phyloP scores from a whole-genome alignment of 805 yeast genomes.

The Lipomyces anomalus region DNA sequence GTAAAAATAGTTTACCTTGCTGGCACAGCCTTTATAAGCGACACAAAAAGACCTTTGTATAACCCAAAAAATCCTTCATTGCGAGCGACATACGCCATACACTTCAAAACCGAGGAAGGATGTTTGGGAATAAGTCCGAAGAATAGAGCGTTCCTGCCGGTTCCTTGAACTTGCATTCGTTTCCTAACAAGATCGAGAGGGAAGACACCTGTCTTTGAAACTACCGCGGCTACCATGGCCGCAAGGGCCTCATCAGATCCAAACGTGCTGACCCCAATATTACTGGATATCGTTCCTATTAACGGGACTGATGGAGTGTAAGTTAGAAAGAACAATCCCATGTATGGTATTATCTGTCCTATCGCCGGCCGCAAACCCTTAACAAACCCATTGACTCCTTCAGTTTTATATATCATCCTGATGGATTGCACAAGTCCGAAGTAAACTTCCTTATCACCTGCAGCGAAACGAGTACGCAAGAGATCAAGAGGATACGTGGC shows the following conservation, averaged over 20 bases:
- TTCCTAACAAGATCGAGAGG: constrained; percentile 83
- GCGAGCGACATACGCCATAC: constrained; percentile 39
- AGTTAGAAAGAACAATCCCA: constrained; percentile 55
- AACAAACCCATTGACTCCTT: constrained; percentile 46
- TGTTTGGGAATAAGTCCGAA: constrained; percentile 20
- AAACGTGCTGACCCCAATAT: constrained; percentile 16
- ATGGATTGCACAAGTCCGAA: constrained; percentile 31
- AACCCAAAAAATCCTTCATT: constrained; percentile 62
- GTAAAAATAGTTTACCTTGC: constrained; percentile 37
- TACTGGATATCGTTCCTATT: neutral
- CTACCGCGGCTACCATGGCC: constrained; percentile 69
- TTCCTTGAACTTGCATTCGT: constrained; percentile 60
- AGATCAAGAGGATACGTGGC: constrained; percentile 85
- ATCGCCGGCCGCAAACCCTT: constrained; percentile 48
- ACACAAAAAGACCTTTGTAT: constrained; percentile 68
- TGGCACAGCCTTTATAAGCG: constrained; percentile 75
- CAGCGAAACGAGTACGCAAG: constrained; percentile 75
- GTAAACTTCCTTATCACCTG: constrained; percentile 23
- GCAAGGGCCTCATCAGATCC: constrained; percentile 46
- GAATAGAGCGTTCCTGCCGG: constrained; percentile 27
- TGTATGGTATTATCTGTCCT: constrained; percentile 59
- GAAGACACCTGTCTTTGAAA: constrained; percentile 68
- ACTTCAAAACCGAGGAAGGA: constrained; percentile 29
- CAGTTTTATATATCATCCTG: constrained; percentile 33
- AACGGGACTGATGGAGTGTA: constrained; percentile 17